Evolutionary conservation across 352 stramenopile genomes (phyloP), one percentile per base, ranked within the genome.

Genomic region (Phytophthora lateralis): DNA sequence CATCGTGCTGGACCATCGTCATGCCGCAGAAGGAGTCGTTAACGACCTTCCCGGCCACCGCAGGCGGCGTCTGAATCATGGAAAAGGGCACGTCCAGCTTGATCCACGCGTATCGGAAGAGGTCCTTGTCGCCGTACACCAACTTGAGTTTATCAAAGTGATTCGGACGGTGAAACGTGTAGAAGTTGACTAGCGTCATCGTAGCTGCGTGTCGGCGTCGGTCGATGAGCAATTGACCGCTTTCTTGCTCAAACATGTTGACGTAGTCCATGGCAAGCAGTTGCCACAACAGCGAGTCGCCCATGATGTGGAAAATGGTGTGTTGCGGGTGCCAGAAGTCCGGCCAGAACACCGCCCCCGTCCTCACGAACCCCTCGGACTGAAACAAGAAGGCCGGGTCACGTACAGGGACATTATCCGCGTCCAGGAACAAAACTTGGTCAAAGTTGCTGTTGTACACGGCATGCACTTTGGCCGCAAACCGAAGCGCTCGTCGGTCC

Each of bases 211-310:
- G 65, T n/a, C 72, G 77, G 24, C 47, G 53, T 21, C 69, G 61
- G 43, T 86, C 71, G 32, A 89, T 66, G 2, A 87, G 55, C 18
- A 89, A 24, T 42, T 89, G 79, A 2, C 79, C 79, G 42, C 76
- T 86, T 54, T 89, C 79, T 56, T 89, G 79, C 63, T 89, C 79
- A 49, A 87, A 87, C 79, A 86, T 88, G 61, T 80, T 66, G 26
- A 84, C 71, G 41, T 75, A 82, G 0, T 66, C 42, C 51, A 83
- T 51, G 20, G 66, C 75, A 10, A 89, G 56, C 20, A 85, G 39
- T 39, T 78, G 60, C 79, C 79, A 89, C 24, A 89, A 38, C 30
- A 85, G 53, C 47, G 72, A 82, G 30, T 75, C 49, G 14, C 63
- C 64, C 56, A 86, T 74, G 38, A 88, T 72, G 56, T 88, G 83